Evolutionary conservation across 352 stramenopile species (phyloP), one percentile per base, ranked within the genome.

Genomic region (Elongisporangium senticosum): DNA sequence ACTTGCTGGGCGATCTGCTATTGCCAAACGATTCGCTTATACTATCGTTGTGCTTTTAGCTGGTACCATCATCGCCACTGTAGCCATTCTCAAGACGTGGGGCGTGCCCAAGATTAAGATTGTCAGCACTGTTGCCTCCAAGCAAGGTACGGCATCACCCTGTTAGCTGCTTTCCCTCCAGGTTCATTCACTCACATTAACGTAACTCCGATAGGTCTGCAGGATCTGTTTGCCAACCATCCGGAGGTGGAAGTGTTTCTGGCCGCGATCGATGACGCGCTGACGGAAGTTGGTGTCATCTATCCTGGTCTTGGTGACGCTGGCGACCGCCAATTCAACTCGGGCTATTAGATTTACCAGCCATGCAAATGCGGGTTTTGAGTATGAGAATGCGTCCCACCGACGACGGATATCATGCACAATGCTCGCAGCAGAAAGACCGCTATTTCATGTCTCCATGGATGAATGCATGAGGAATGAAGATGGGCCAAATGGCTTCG

Each of bases 1-100:
- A 6, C 14, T n/a, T 40, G 17, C 15, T 39, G 56, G 10, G 37
- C 19, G 39, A 17, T 26, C 43, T n/a, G 13, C 14, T 11, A n/a
- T 49, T n/a, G 4, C 15, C 17, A 10, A 23, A 22, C 15, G n/a
- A 4, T 50, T 14, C 14, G 48, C 17, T 17, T 22, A 50, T 11
- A 37, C 33, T 51, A 7, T 13, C 28, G 4, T 26, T 6, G 15
- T 40, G 3, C 52, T 2, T 58, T 40, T 48, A 85, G 87, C 92
- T 64, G 82, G 87, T 40, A 99, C 96, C 2, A 93, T 98, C 65
- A 92, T 95, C 63, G 95, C 94, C 48, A 97, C 97, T 3, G 79
- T 99, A 17, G 85, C 86, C 4, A 98, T 99, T 28, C 65, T 99
- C 28, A 99, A 97, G 74, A 97, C 90, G 47, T 98, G 93, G 93